Base-by-base conservation (phyloP, 2,329 filamentous ascomycete genomes). In the Aspergillus persii region DNA sequence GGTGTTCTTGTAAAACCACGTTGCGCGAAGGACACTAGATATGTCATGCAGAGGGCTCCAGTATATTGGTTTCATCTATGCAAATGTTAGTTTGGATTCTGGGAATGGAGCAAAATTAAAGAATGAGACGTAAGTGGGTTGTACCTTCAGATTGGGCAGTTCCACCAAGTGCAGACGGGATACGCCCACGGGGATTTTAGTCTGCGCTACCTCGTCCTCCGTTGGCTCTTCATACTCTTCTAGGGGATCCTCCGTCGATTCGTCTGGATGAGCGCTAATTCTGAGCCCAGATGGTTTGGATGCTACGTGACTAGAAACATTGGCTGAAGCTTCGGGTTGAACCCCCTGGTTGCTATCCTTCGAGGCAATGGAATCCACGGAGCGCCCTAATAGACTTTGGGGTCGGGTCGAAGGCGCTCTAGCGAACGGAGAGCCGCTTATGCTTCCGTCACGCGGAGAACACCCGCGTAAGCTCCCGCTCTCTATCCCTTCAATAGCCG, bases 1-100 rank as follows among this genome's bases (percentile, higher is more conserved):
- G 1, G 90, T 94, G 70, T 97, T 93, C 78, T 89, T 90, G 76
- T 98, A 98, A 73, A 99, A 99, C 95, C 95, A 99, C 0, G 94
- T 98, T 0, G 90, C 92, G 64, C 95, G 84, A 58, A 89, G 83
- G 1, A 98, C 92, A 39, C 87, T 82, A 6, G 91, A 89, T 33
- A 96, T 85, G 69, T 98, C 95, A 68, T 96, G 92, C 33, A 98
- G 84, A 7, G 95, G 94, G 18, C 89, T 93, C 95, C 95, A 99
- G 73, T 99, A 99, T 60, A 98, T 97, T 0, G 95, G 95, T 74
- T 93, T 91, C 92, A 99, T 96, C 69, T 91, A 83, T 11, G 44
- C 36, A 15, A 30, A 31, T 36, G 33, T 15, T 27, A 26, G 15
- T 49, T 12, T 27, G 11, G 5, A 31, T 8, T 26, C 7, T n/a